Evolutionary conservation across 192 early-diverging fungal genomes (phyloP), one percentile per base, ranked within the genome.

Genomic region (Backusella westeae): DNA sequence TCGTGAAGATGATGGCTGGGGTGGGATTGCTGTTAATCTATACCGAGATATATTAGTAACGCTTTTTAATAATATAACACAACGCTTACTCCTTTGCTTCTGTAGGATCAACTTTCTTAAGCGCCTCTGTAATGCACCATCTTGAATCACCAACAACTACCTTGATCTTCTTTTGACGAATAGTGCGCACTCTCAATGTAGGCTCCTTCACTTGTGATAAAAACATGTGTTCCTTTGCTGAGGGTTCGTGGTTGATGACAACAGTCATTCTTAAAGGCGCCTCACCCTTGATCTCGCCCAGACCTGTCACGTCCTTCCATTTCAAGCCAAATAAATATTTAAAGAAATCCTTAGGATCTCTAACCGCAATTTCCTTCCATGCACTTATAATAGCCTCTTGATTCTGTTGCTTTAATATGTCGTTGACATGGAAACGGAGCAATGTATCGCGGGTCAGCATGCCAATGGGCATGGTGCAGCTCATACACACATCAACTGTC

Each of bases 331-430:
- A 69, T 19, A 92, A 26, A 17, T 77, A 53, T 69, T 83, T 86
- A 7, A 92, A 85, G 44, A 88, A 75, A 66, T 94, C 90, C 59
- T 92, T 94, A 59, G 89, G 85, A 38, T 92, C 89, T 6, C 83
- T 66, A 3, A 78, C 72, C 4, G 53, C 59, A 3, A 59, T 59
- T 1, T 75, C 78, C 2, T 70, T 44, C 66, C 46, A 41, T 19
- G 1, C 44, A 42, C 52, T 32, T 34, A 44, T 34, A 23, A 65
- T 44, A 23, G 39, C 56, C 3, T 63, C 23, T 12, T 63, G 34
- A 66, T 23, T 34, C 10, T 59, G 32, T 5, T 38, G 32, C 21
- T 35, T 15, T 39, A 38, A 73, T 17, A 34, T 26, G 17, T 59
- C 73, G 17, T 71, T 29, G 17, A 38, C n/a, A 46, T 84, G 83